Conservation (phyloP, 306 rosid genomes). For the Begonia masoniana region DNA sequence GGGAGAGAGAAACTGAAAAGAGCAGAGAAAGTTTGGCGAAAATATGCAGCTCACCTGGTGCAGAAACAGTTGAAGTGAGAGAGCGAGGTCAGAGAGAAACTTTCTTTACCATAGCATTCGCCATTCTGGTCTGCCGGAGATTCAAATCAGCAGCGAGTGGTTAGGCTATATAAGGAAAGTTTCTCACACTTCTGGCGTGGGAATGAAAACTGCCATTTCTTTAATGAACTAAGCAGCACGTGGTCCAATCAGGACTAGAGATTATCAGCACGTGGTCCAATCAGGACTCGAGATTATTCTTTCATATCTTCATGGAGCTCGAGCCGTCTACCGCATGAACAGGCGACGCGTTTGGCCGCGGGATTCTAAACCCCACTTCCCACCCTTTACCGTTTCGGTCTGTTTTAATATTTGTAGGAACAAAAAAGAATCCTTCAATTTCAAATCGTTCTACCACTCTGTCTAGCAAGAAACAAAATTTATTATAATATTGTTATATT, state of each 20-base stretch:
- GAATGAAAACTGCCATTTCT: background rate
- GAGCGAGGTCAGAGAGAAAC: background rate
- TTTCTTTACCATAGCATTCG: too few species aligned
- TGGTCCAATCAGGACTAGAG: background rate
- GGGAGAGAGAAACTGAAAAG: background rate
- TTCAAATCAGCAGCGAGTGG: background rate
- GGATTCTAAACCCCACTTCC: background rate
- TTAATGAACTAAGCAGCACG: background rate
- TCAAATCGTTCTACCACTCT: background rate
- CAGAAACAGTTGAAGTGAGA: background rate
- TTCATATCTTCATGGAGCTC: background rate
- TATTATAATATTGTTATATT: too few species aligned
- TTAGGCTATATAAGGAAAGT: background rate
- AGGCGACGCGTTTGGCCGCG: background rate
- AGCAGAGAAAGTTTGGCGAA: background rate
- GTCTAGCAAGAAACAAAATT: background rate
- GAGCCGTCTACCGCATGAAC: background rate
- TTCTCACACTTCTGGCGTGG: background rate
- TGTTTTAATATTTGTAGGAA: background rate
- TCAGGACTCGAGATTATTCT: background rate
- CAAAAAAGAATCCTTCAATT: background rate
- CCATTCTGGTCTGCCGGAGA: background rate
- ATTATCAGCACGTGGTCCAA: background rate
- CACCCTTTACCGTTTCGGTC: background rate
- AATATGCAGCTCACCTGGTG: constrained; percentile 1